phyloP scores from a whole-genome alignment of 2,329 filamentous ascomycete species.

The Gliomastix tumulicola region DNA sequence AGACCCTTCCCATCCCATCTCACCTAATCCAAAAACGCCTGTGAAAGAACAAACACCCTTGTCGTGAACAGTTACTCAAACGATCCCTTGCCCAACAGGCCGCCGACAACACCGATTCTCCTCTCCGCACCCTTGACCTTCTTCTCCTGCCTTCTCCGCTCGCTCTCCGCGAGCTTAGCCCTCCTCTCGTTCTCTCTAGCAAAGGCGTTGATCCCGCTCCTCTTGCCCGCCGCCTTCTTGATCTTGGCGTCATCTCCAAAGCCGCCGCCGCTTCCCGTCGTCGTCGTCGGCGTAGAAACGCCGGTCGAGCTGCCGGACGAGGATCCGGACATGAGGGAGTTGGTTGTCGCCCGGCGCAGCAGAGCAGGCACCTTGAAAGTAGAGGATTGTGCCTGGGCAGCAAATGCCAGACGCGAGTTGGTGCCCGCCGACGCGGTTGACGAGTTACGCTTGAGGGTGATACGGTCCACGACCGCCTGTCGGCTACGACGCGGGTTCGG shows the following conservation, averaged over 20 bases:
- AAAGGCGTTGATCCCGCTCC: constrained; percentile 54
- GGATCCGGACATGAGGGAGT: constrained; percentile 39
- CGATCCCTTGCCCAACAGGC: constrained; percentile 47
- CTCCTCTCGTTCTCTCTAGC: constrained; percentile 48
- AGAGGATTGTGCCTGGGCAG: constrained; percentile 27
- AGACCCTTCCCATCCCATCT: no score
- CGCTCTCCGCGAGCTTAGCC: constrained; percentile 46
- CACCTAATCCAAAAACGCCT: background rate
- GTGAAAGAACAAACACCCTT: background rate
- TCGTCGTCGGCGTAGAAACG: constrained; percentile 13
- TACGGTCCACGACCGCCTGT: constrained; percentile 61
- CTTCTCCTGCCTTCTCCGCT: constrained; percentile 50
- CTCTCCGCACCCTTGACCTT: constrained; percentile 51
- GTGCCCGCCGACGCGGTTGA: constrained; percentile 15
- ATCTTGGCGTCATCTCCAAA: constrained; percentile 46
- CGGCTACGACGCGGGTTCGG: constrained; percentile 26
- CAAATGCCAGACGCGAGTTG: constrained; percentile 49
- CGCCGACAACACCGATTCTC: constrained; percentile 48
- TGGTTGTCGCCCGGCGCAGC: constrained; percentile 67
- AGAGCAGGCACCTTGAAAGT: constrained; percentile 65
- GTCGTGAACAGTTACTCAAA: constrained; percentile 28
- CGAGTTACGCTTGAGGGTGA: constrained; percentile 56
- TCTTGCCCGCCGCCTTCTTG: constrained; percentile 53
- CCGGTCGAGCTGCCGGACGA: constrained; percentile 20
- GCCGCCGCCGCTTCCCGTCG: constrained; percentile 19